A percentile compares a stretch with the other conserved stretches of the same genome.
These are phyloP conservation scores for Tolypocladium guangdongense DNA, from an alignment of 2,329 filamentous ascomycete species.

Conservation along the genomic window DNA sequence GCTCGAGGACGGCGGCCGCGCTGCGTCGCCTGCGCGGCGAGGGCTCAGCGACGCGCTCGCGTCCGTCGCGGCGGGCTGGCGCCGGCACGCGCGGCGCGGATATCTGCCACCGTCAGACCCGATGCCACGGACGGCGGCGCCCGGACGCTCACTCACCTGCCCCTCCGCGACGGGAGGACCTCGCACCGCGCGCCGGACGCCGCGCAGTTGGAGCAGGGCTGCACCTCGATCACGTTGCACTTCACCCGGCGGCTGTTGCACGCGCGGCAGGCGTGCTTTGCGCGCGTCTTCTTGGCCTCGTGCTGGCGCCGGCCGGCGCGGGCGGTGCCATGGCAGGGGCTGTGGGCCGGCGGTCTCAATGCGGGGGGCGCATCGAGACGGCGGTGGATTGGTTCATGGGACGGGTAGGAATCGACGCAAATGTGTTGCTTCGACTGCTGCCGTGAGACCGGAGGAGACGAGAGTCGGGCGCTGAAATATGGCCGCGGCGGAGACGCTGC, in stretches of 20 bases:
- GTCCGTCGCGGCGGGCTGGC: constrained; percentile 7
- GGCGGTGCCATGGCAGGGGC: constrained; percentile 2
- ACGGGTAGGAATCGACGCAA: not conserved
- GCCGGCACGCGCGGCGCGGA: constrained; percentile 10
- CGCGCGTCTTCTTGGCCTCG: constrained; percentile 22
- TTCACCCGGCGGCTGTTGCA: constrained; percentile 23
- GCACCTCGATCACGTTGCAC: constrained; percentile 23
- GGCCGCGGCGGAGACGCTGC: not conserved
- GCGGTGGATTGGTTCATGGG: not conserved
- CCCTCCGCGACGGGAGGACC: constrained; percentile 21
- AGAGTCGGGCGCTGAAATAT: not conserved
- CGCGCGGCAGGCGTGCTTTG: constrained; percentile 23
- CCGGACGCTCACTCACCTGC: constrained; percentile 13
- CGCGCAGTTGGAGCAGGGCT: constrained; percentile 22
- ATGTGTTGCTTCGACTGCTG: not conserved
- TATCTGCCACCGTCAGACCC: constrained; percentile 8
- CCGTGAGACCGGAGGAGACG: not conserved
- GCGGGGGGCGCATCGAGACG: not conserved
- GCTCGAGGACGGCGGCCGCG: constrained; percentile 1
- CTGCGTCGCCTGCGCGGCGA: not conserved
- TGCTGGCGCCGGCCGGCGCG: not conserved
- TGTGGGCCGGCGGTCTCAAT: not conserved
- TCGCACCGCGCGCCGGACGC: constrained; percentile 16
- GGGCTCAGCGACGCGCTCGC: constrained; percentile 2
- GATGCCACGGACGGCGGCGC: not conserved